Conservation (phyloP, 441 rosid genomes). For the Gossypium davidsonii region DNA sequence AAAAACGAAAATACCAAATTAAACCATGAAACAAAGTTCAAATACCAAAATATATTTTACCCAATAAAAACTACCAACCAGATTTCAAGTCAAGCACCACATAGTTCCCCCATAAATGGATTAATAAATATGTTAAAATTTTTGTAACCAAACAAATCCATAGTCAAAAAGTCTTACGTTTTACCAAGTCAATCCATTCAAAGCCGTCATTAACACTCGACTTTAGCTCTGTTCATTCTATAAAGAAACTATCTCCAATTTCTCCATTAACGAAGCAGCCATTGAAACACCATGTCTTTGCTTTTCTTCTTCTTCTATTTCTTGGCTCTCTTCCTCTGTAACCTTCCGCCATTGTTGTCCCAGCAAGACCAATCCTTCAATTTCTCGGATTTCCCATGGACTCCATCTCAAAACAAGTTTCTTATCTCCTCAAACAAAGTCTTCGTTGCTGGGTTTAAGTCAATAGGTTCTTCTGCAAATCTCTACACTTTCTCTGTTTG, state of each 20-base stretch:
- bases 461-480: slow-evolving; percentile 9
- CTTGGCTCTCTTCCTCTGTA: background rate
- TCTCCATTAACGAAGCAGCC: background rate
- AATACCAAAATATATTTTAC: no score
- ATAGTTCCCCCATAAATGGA: background rate
- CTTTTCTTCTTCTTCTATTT: slow-evolving; percentile 13
- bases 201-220: slow-evolving; percentile 19
- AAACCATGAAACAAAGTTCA: no score
- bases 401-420: slow-evolving; percentile 26
- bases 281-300: slow-evolving; percentile 17
- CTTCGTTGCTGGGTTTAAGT: slow-evolving; percentile 55
- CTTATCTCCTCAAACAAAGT: slow-evolving; percentile 41
- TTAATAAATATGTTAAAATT: no score
- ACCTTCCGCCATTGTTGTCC: slow-evolving; percentile 18
- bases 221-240: background rate
- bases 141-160: background rate
- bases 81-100: background rate
- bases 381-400: slow-evolving; percentile 38
- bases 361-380: slow-evolving; percentile 33
- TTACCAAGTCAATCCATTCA: background rate
- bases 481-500: slow-evolving; percentile 47
- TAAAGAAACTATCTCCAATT: background rate
- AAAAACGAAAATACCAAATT: no score
- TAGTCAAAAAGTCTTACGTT: background rate
- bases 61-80: background rate